Evolutionary conservation across 768 basidiomycete species (phyloP), one percentile per base, ranked within the genome.

Genomic region (Agaricus subrufescens): DNA sequence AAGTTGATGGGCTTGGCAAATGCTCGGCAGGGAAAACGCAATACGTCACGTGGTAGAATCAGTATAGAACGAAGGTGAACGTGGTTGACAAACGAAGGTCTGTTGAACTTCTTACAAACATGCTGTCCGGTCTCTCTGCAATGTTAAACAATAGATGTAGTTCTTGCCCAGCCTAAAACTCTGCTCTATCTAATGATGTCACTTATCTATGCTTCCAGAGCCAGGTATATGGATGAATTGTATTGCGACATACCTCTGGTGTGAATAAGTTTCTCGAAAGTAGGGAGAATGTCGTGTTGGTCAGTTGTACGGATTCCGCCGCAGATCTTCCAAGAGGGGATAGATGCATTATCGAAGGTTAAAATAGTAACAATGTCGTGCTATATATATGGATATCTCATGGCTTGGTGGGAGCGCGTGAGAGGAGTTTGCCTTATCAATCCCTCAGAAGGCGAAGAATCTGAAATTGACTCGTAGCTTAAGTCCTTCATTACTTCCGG

Each of bases 1-100:
- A 75, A 71, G 65, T 59, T 72, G 12, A 14, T 27, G 26, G 26
- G 30, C 23, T 46, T 51, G 31, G n/a, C 29, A 38, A 31, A 25
- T 39, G 19, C 27, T 38, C 2, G 23, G 10, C 15, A 37, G 3
- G 31, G 42, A 10, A 57, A 57, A 34, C 19, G 46, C 5, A 29
- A 31, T 8, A 29, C 4, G 19, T 54, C 46, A 23, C 38, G 37
- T 9, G 30, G 53, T 30, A 38, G 53, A 48, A 4, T 42, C 10
- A 47, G 38, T 9, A 23, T 40, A 26, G 46, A 38, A 19, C 34
- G 53, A 30, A 38, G n/a, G 8, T 54, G 27, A 40, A 29, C 10
- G 26, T 42, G n/a, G 11, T 19, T 2, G 10, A 34, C 9, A 14
- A n/a, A 9, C 19, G 11, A 48, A 29, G 14, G 5, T n/a, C 45